Conservation (phyloP, 1,284 basidiomycete genomes). For the Hymenochaete sp. region DNA sequence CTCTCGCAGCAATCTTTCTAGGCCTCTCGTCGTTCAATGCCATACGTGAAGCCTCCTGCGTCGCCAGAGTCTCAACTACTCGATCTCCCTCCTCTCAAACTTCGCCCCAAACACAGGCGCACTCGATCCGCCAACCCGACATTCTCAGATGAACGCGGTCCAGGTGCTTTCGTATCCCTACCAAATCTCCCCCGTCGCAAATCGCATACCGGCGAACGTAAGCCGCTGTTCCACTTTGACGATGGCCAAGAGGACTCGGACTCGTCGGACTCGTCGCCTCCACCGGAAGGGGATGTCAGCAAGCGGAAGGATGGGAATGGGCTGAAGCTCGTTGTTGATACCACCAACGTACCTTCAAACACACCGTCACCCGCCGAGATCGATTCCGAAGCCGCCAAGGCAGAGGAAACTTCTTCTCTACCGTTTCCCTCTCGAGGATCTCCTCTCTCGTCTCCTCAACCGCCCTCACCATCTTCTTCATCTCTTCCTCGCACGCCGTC, state of each 20-base stretch:
- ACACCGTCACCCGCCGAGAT: conserved; percentile 20
- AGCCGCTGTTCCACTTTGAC: conserved; percentile 31
- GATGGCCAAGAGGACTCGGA: conserved; percentile 24
- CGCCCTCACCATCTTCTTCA: conserved; percentile 21
- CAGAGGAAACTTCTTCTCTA: conserved; percentile 7
- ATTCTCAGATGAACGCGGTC: conserved; percentile 39
- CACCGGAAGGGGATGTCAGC: conserved; percentile 12
- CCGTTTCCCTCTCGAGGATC: conserved; percentile 14
- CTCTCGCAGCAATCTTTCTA: no score
- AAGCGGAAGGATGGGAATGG: conserved; percentile 4
- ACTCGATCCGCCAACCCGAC: conserved; percentile 26
- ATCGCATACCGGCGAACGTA: conserved; percentile 22
- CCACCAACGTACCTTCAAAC: conserved; percentile 22
- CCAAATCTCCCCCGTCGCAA: conserved; percentile 40
- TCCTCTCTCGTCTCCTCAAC: conserved; percentile 13
- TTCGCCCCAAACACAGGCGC: conserved; percentile 32
- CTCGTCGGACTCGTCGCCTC: conserved; percentile 19
- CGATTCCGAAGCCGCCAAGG: neutral
- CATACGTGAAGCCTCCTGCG: conserved; percentile 15
- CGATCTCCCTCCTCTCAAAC: conserved; percentile 22
- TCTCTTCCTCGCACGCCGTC: conserved; percentile 26
- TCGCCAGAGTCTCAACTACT: conserved; percentile 19
- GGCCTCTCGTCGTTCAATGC: conserved; percentile 9
- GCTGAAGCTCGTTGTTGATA: conserved; percentile 16
- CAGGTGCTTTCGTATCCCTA: conserved; percentile 46